Percentiles rank a stretch among this genome's conserved stretches.
phyloP scores from a whole-genome alignment of 176 grass and related monocot species.

The Paspalum notatum region DNA sequence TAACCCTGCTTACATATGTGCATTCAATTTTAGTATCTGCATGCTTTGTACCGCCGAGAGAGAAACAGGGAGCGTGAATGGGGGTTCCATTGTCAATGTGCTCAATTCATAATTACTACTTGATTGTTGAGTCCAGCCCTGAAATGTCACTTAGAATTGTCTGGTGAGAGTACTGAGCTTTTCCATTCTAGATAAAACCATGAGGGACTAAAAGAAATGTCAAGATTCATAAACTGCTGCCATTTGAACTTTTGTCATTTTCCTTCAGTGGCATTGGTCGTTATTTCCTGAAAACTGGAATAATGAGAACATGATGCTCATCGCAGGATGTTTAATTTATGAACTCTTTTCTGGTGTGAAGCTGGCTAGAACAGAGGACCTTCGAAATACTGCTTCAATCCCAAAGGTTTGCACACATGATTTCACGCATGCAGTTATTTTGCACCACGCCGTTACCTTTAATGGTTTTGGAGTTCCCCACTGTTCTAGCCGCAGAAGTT shows the following conservation, averaged over 20 bases:
- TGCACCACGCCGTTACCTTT: slow-evolving; percentile 3
- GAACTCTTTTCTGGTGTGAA: slow-evolving; percentile 90
- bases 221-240: slow-evolving; percentile 10
- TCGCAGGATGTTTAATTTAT: slow-evolving; percentile 95
- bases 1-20: too few relatives aligned
- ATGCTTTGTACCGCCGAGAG: too few relatives aligned
- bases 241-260: slow-evolving; percentile 5
- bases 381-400: slow-evolving; percentile 87
- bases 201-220: slow-evolving; percentile 1
- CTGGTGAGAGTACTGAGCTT: neutral
- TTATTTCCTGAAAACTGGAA: slow-evolving; percentile 43
- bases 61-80: too few relatives aligned
- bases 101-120: too few relatives aligned
- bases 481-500: slow-evolving; percentile 3
- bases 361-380: slow-evolving; percentile 92
- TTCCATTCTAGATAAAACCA: slow-evolving; percentile 30
- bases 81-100: too few relatives aligned
- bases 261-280: neutral
- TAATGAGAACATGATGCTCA: slow-evolving; percentile 22
- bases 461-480: slow-evolving; percentile 30
- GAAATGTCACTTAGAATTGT: too few relatives aligned
- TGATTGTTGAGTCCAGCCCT: too few relatives aligned
- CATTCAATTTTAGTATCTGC: too few relatives aligned
- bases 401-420: slow-evolving; percentile 72
- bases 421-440: neutral